Evolutionary conservation across 148 eudicot species (phyloP).

Genomic region (Polygonum maritimum): DNA sequence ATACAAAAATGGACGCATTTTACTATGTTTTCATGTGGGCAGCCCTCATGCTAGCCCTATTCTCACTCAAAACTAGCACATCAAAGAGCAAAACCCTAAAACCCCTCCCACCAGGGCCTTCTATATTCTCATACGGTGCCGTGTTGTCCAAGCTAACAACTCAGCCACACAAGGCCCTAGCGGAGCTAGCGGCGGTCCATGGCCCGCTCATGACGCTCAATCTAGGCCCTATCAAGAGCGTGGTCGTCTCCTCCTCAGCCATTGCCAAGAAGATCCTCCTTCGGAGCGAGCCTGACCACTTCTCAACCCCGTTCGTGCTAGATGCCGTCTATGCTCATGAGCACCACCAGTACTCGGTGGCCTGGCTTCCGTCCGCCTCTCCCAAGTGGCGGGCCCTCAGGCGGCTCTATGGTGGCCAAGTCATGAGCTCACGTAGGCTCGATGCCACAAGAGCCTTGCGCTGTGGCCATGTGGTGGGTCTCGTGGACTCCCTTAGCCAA

Average conservation of each 20-base stretch:
- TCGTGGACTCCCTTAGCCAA: no score
- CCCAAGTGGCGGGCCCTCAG: no score
- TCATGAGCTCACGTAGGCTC: no score
- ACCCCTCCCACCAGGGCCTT: no score
- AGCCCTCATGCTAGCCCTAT: no score
- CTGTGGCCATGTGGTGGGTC: no score
- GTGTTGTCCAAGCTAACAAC: not conserved
- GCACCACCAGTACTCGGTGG: not conserved
- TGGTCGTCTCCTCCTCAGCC: not conserved
- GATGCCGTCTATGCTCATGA: not conserved
- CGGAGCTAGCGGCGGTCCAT: not conserved
- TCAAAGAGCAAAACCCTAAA: not conserved
- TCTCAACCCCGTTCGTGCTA: not conserved
- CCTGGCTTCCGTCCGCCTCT: no score
- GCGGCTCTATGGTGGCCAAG: no score
- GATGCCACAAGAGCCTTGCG: no score
- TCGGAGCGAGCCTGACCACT: not conserved
- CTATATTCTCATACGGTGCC: not conserved
- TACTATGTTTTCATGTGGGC: no score
- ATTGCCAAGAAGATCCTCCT: not conserved
- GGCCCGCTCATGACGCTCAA: not conserved
- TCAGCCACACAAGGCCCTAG: not conserved
- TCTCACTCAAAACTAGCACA: no score
- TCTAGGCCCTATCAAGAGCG: not conserved
- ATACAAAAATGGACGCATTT: no score